phyloP scores from a whole-genome alignment of 345 rosid genomes.

The Eucalyptus curtisii region DNA sequence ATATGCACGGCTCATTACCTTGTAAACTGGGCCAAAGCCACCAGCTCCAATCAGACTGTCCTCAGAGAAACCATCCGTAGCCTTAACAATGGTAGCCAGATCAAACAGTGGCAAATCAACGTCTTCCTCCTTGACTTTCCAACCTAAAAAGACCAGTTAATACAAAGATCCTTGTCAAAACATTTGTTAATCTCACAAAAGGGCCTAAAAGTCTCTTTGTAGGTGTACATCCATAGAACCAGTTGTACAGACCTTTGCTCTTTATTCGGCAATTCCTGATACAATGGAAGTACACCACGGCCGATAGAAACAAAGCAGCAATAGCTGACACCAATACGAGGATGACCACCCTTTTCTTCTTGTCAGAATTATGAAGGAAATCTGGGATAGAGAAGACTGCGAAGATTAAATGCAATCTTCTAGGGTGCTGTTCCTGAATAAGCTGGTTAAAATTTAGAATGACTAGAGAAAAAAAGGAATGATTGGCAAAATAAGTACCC shows the following conservation, averaged over 20 bases:
- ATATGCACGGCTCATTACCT: background rate
- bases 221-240: background rate
- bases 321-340: background rate
- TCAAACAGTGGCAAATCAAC: conserved; percentile 17
- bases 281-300: background rate
- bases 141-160: background rate
- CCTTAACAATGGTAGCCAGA: conserved; percentile 16
- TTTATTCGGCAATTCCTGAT: background rate
- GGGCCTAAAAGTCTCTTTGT: background rate
- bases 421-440: background rate
- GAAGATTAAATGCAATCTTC: background rate
- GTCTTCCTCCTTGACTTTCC: background rate
- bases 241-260: background rate
- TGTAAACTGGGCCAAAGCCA: conserved; percentile 33
- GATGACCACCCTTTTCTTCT: background rate
- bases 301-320: background rate
- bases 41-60: conserved; percentile 28
- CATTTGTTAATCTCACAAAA: background rate
- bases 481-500: background rate
- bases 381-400: background rate
- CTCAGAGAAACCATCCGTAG: conserved; percentile 18
- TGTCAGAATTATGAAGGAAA: background rate
- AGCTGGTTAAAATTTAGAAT: background rate
- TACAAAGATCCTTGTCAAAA: background rate
- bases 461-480: background rate